These are phyloP conservation scores for Annulohypoxylon bovei DNA, from an alignment of 495 filamentous ascomycete genomes.

Conservation along the genomic window DNA sequence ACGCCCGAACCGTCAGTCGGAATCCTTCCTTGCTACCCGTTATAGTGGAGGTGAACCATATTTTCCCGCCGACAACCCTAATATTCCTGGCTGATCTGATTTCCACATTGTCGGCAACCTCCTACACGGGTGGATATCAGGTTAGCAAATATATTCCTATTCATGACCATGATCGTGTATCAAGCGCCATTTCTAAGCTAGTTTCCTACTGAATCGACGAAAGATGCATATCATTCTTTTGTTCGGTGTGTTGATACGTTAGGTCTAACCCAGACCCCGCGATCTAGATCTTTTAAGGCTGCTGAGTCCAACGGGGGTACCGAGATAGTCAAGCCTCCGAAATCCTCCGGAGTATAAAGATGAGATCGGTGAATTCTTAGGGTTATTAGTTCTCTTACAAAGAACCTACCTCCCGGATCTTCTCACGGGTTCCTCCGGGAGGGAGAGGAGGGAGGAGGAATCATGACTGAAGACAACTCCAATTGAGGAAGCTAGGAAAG, in stretches of 20 bases:
- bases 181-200: neutral
- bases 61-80: neutral
- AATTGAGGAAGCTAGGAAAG: conserved; percentile 20
- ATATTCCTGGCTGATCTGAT: neutral
- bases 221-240: neutral
- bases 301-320: conserved; percentile 3
- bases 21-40: conserved; percentile 34
- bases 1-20: conserved; percentile 21
- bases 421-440: neutral
- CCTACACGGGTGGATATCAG: neutral
- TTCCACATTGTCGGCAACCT: neutral
- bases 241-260: neutral
- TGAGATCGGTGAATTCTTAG: conserved; percentile 1
- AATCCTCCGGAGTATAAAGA: conserved; percentile 20
- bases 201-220: neutral
- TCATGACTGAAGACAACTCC: conserved; percentile 1
- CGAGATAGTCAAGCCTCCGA: conserved; percentile 22
- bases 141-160: neutral
- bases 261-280: neutral
- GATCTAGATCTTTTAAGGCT: conserved; percentile 18
- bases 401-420: neutral
- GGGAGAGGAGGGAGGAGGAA: neutral
- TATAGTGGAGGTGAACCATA: conserved; percentile 28
- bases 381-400: neutral
- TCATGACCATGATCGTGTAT: conserved; percentile 1